phyloP scores from a whole-genome alignment of 2,329 filamentous ascomycete species.

The Scytalidium lignicola region DNA sequence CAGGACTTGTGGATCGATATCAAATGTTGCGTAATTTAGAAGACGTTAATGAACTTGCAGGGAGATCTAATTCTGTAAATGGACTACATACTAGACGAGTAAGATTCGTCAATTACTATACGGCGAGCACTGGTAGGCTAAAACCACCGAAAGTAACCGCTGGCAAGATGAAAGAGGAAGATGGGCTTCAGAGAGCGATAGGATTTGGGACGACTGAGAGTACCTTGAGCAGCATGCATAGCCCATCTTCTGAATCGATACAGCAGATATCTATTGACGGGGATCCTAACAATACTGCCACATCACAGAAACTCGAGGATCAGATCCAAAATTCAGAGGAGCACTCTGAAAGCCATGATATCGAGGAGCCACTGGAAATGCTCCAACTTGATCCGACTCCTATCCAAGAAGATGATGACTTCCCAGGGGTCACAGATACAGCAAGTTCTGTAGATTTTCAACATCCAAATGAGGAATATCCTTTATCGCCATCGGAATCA shows the following conservation, averaged over 20 bases:
- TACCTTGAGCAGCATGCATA: slow-evolving; percentile 9
- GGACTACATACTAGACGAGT: slow-evolving; percentile 44
- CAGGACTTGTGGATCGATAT: slow-evolving; percentile 66
- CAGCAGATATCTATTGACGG: slow-evolving; percentile 40
- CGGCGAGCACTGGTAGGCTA: slow-evolving; percentile 69
- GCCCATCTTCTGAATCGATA: slow-evolving; percentile 9
- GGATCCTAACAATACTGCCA: slow-evolving; percentile 31
- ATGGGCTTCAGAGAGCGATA: slow-evolving; percentile 11
- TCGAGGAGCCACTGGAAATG: slow-evolving; percentile 23
- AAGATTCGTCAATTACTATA: slow-evolving; percentile 87
- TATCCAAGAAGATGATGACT: slow-evolving; percentile 27
- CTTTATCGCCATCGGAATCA: slow-evolving; percentile 20
- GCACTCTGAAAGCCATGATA: slow-evolving; percentile 19
- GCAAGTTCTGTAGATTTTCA: slow-evolving; percentile 2
- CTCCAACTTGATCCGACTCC: slow-evolving; percentile 35
- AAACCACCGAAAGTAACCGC: slow-evolving; percentile 41
- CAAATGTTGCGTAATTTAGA: slow-evolving; percentile 65
- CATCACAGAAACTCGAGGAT: slow-evolving; percentile 25
- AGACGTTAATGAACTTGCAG: slow-evolving; percentile 54
- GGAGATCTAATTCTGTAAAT: slow-evolving; percentile 16
- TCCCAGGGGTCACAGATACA: not conserved
- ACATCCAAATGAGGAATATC: slow-evolving; percentile 5
- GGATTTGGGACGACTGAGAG: slow-evolving; percentile 19
- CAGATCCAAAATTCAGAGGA: slow-evolving; percentile 21
- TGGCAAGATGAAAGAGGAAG: slow-evolving; percentile 11